These are phyloP conservation scores for Neurospora sublineolata DNA, from an alignment of 495 filamentous ascomycete species.

Conservation along the genomic window DNA sequence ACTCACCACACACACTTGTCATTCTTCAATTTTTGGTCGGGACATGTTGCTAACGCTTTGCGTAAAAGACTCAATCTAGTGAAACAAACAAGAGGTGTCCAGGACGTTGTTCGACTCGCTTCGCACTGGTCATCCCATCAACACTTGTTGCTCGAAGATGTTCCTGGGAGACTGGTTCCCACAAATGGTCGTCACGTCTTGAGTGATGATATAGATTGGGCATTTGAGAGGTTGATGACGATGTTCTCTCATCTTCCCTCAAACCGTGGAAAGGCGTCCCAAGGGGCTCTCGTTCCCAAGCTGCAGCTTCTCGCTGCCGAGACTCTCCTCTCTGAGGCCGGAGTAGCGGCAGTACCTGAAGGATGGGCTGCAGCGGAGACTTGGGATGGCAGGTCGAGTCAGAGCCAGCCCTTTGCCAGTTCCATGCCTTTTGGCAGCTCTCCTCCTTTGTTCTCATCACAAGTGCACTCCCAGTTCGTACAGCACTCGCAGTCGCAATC, in stretches of 20 bases:
- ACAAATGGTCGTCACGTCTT: not conserved
- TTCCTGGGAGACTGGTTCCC: not conserved
- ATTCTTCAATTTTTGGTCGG: not conserved
- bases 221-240: not conserved
- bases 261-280: not conserved
- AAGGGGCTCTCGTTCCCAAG: not conserved
- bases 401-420: not conserved
- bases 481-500: not conserved
- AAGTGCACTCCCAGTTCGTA: not conserved
- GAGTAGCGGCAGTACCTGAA: conserved; percentile 7
- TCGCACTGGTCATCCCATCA: conserved; percentile 10
- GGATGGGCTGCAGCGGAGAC: not conserved
- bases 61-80: conserved; percentile 9
- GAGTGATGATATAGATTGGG: not conserved
- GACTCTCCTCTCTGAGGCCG: conserved; percentile 14
- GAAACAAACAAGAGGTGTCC: not conserved
- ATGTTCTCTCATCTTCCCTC: not conserved
- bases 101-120: conserved; percentile 7
- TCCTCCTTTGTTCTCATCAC: conserved; percentile 6
- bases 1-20: not conserved
- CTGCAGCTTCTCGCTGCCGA: conserved; percentile 14
- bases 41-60: conserved; percentile 1
- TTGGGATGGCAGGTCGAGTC: not conserved
- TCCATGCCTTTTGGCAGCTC: conserved; percentile 12
- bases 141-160: conserved; percentile 2